Evolutionary conservation across 495 filamentous ascomycete species (phyloP).

Genomic region (Evernia prunastri): DNA sequence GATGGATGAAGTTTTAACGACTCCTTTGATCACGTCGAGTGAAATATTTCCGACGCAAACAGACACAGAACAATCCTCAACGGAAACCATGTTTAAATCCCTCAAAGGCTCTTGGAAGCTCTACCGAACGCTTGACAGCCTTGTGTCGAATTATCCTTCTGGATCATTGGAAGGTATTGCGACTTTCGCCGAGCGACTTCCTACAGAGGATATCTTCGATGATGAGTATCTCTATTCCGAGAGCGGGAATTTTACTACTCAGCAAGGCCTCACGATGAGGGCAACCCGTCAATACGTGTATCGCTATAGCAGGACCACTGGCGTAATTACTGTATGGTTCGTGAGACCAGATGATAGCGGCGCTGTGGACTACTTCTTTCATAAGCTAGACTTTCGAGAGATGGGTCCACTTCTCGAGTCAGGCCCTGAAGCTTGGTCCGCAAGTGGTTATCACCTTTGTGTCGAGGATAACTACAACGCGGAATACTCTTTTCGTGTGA

Average conservation of each 20-base stretch:
- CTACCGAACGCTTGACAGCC: conserved; percentile 18
- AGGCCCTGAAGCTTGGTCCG: not conserved
- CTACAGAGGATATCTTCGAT: conserved; percentile 16
- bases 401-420: not conserved
- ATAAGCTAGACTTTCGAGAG: conserved; percentile 23
- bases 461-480: conserved; percentile 26
- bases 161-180: conserved; percentile 26
- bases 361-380: conserved; percentile 29
- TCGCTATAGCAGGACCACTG: conserved; percentile 16
- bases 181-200: conserved; percentile 17
- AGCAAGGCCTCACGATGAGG: conserved; percentile 20
- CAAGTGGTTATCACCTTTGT: conserved; percentile 29
- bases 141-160: conserved; percentile 12
- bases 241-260: conserved; percentile 23
- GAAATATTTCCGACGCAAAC: not conserved
- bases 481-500: conserved; percentile 24
- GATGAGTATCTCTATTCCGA: conserved; percentile 28
- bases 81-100: conserved; percentile 13
- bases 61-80: not conserved
- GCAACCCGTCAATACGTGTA: conserved; percentile 29
- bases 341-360: conserved; percentile 25
- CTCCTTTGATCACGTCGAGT: not conserved
- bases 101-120: conserved; percentile 26
- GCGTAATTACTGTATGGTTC: conserved; percentile 30
- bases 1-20: conserved; percentile 12